Base-by-base conservation (phyloP, 2,329 filamentous ascomycete species). In the Lecanicillium sp. region DNA sequence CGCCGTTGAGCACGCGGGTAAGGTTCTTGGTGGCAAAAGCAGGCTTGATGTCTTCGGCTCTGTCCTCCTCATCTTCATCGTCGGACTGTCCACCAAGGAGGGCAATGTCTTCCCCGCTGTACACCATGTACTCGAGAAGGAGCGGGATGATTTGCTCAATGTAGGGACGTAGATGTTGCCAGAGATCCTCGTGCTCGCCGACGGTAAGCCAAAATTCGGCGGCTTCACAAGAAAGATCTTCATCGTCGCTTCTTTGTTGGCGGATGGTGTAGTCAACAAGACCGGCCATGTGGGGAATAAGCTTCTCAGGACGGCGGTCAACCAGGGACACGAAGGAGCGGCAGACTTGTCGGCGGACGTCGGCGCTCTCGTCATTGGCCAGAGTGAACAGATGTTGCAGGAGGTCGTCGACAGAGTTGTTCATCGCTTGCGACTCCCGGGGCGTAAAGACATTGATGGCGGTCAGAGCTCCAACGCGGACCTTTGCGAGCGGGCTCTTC, bases 201-300 rank as follows among this genome's bases (percentile, higher is more conserved):
- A 95, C 84, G 32, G 89, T 89, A 37, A 98, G 79, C 90, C 94
- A 98, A 62, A 98, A 98, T 65, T 98, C 93, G 5, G 93, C 90
- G 8, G 93, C 93, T 63, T 98, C 93, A 55, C 94, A 83, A 30
- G 91, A 90, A 50, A 98, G 74, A 35, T 97, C 90, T 48, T 90
- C 84, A 55, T 97, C 90, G 21, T 90, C 83, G 54, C 84, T 85
- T 64, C 85, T 82, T 65, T 98, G 93, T 64, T 98, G 93, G 24
- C 81, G 75, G 50, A 97, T 79, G 64, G 96, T 93, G 62, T 96
- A 98, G 61, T 94, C 87, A 24, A 98, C 90, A 48, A 98, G 75
- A 5, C 87, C 90, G 45, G 78, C 74, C 62, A 97, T 85, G 63
- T 97, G 88, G 20, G 93, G 93, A 49, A 87, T 74, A 48, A 98